A percentile compares a stretch with the other conserved stretches of the same genome.
Evolutionary conservation across 805 yeast genomes (phyloP).

Genomic region (Saccharomycopsis selenospora): DNA sequence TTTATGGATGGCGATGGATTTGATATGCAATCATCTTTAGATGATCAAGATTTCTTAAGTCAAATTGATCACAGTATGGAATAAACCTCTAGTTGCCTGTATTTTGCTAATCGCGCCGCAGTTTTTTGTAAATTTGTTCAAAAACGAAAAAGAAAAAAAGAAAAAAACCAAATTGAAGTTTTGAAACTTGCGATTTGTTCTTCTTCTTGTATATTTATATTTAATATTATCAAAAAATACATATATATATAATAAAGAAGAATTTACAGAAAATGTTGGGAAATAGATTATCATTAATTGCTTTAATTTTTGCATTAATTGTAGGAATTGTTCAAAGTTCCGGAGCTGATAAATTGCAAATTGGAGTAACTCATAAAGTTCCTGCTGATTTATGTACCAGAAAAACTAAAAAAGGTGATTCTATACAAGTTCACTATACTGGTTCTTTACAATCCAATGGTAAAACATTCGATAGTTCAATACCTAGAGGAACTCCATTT

Average conservation of each 20-base stretch:
- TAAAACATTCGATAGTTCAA: conserved; percentile 68
- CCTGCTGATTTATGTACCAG: conserved; percentile 47
- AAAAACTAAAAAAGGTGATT: conserved; percentile 59
- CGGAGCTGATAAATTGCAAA: conserved; percentile 8
- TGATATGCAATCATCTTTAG: conserved; percentile 26
- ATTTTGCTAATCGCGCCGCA: too few species aligned
- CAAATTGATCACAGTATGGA: conserved; percentile 32
- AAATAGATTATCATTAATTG: not conserved
- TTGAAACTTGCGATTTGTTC: too few species aligned
- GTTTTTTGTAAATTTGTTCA: too few species aligned
- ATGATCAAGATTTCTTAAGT: conserved; percentile 32
- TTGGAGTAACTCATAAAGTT: conserved; percentile 41
- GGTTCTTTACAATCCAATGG: conserved; percentile 61
- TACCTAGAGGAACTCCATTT: conserved; percentile 57
- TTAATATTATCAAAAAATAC: too few species aligned
- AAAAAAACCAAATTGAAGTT: too few species aligned
- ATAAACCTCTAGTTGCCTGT: too few species aligned
- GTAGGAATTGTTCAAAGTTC: conserved; percentile 5
- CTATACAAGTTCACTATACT: conserved; percentile 67
- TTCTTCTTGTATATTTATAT: too few species aligned
- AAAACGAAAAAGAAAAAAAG: too few species aligned
- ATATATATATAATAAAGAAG: too few species aligned
- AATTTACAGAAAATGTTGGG: not conserved
- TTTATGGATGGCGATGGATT: conserved; percentile 31
- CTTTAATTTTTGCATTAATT: not conserved